phyloP scores from a whole-genome alignment of 805 yeast genomes.

The Maudiozyma saulgeensis region DNA sequence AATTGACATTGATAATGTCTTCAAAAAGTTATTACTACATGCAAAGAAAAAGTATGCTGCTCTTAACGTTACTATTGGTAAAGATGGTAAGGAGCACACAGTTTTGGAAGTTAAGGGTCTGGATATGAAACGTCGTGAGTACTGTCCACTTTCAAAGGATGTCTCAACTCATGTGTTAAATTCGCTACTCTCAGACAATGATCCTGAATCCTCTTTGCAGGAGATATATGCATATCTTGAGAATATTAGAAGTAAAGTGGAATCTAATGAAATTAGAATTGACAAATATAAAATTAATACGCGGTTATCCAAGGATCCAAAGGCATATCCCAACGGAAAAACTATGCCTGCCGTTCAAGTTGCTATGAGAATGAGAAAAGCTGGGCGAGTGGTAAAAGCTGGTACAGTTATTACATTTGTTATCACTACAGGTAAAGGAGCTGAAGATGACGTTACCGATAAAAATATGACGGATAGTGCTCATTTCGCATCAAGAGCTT shows the following conservation, averaged over 20 bases:
- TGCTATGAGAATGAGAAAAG: slow-evolving; percentile 69
- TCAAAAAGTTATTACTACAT: slow-evolving; percentile 71
- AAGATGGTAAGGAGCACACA: slow-evolving; percentile 47
- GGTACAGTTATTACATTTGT: slow-evolving; percentile 87
- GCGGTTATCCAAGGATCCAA: slow-evolving; percentile 83
- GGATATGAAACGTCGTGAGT: slow-evolving; percentile 96
- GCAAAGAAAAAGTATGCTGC: slow-evolving; percentile 99
- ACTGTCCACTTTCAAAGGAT: slow-evolving; percentile 85
- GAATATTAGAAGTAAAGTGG: slow-evolving; percentile 46
- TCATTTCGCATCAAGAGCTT: slow-evolving; percentile 66
- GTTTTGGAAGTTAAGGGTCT: slow-evolving; percentile 86
- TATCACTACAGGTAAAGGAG: slow-evolving; percentile 41
- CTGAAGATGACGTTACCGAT: slow-evolving; percentile 27
- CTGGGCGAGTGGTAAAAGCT: slow-evolving; percentile 79
- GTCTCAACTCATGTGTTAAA: slow-evolving; percentile 67
- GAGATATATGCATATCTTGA: slow-evolving; percentile 67
- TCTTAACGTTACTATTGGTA: slow-evolving; percentile 45
- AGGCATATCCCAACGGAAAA: slow-evolving; percentile 70
- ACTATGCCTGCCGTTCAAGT: slow-evolving; percentile 86
- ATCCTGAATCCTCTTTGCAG: slow-evolving; percentile 64
- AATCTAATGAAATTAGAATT: slow-evolving; percentile 50
- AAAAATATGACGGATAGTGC: slow-evolving; percentile 5
- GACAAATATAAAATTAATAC: slow-evolving; percentile 74
- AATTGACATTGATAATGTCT: slow-evolving; percentile 90
- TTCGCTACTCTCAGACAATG: slow-evolving; percentile 60